These are phyloP conservation scores for Solanum megistacrolobum DNA, from an alignment of 257 asterid genomes.

Conservation along the genomic window DNA sequence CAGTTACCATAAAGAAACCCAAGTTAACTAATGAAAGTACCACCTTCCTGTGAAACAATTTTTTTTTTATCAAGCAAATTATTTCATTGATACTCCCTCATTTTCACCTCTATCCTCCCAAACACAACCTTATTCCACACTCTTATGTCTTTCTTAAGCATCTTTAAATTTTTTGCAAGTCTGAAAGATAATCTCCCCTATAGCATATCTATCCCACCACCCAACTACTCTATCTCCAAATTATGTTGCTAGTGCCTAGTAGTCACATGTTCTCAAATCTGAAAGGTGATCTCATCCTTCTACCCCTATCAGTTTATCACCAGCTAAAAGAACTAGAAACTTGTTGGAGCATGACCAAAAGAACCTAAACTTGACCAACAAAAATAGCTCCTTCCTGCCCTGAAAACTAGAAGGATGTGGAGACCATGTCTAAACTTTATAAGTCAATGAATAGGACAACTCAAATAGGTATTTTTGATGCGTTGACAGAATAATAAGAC, in stretches of 20 bases:
- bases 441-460: neutral
- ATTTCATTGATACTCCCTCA: neutral
- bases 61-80: neutral
- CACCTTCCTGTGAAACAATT: neutral
- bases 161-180: neutral
- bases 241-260: neutral
- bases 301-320: neutral
- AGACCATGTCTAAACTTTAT: neutral
- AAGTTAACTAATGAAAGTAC: neutral
- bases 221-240: neutral
- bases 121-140: neutral
- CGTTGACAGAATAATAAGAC: neutral
- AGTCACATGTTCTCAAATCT: neutral
- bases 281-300: neutral
- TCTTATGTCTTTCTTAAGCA: neutral
- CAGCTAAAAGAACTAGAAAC: neutral
- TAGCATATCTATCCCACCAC: neutral
- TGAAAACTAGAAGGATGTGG: neutral
- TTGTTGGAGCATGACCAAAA: neutral
- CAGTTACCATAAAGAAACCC: neutral
- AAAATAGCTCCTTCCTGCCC: neutral
- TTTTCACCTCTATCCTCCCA: neutral
- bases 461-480: neutral
- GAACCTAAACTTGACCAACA: neutral
- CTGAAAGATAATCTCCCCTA: neutral